These are phyloP conservation scores for Combretum micranthum DNA, from an alignment of 345 rosid genomes.

Conservation along the genomic window DNA sequence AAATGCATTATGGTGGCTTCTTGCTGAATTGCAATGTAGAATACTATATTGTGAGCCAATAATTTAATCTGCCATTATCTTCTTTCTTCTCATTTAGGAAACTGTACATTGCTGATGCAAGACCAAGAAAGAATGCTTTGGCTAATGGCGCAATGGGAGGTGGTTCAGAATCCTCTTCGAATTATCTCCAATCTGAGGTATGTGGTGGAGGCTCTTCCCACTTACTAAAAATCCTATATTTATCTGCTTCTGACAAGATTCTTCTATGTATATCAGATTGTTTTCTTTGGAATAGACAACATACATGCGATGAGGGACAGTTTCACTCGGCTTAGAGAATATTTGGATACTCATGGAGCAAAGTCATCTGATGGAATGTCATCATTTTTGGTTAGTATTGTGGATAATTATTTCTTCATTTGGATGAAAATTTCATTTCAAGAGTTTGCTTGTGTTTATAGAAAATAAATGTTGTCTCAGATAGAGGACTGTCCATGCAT, in stretches of 20 bases:
- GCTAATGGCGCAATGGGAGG: slow-evolving; percentile 99
- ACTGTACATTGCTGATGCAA: slow-evolving; percentile 94
- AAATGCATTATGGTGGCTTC: neutral
- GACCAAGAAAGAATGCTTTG: slow-evolving; percentile 96
- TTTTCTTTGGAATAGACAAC: slow-evolving; percentile 97
- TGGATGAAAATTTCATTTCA: neutral
- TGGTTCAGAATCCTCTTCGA: slow-evolving; percentile 96
- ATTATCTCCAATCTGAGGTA: slow-evolving; percentile 95
- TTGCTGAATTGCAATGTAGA: too few species aligned
- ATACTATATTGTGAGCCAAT: neutral
- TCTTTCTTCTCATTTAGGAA: slow-evolving; percentile 38
- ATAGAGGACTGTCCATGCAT: too few species aligned
- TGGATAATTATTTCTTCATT: neutral
- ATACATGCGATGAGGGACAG: slow-evolving; percentile 99
- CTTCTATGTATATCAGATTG: slow-evolving; percentile 42
- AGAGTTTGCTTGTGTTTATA: neutral
- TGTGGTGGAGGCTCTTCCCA: slow-evolving; percentile 6
- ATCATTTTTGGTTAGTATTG: slow-evolving; percentile 74
- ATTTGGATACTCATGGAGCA: slow-evolving; percentile 90
- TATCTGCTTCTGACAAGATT: neutral
- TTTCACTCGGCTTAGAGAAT: slow-evolving; percentile 92
- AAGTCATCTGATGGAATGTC: slow-evolving; percentile 96
- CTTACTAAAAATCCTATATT: neutral
- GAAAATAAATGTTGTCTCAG: neutral
- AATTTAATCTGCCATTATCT: neutral